Conservation (phyloP, 495 filamentous ascomycete genomes). For the Penicillium taxi region DNA sequence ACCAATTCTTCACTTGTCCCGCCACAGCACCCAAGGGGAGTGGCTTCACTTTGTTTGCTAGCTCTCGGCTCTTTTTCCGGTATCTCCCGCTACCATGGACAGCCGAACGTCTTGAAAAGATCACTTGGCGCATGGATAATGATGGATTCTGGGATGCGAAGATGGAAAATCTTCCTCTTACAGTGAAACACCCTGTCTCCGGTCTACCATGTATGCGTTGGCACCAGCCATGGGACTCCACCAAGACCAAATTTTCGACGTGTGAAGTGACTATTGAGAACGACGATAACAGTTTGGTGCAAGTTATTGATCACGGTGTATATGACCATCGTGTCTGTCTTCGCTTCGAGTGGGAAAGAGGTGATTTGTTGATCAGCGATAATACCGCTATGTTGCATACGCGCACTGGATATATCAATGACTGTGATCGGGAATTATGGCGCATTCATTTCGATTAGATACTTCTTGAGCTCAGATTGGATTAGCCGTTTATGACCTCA, state of each 20-base stretch:
- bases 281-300: conserved; percentile 16
- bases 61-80: conserved; percentile 43
- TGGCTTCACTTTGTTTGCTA: conserved; percentile 46
- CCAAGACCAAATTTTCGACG: conserved; percentile 41
- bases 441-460: conserved; percentile 38
- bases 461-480: too few relatives aligned
- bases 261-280: conserved; percentile 42
- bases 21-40: conserved; percentile 38
- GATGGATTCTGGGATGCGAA: conserved; percentile 33
- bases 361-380: conserved; percentile 49
- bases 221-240: conserved; percentile 47
- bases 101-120: conserved; percentile 25
- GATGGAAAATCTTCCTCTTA: conserved; percentile 36
- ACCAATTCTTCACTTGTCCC: conserved; percentile 46
- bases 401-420: conserved; percentile 35
- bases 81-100: conserved; percentile 37
- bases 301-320: conserved; percentile 30
- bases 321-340: conserved; percentile 46
- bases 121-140: conserved; percentile 38
- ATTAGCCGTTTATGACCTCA: neutral
- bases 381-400: conserved; percentile 48
- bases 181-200: conserved; percentile 39
- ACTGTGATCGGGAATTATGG: conserved; percentile 43
- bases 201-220: conserved; percentile 42
- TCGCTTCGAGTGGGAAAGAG: conserved; percentile 42